Evolutionary conservation across 78 protist genomes (phyloP).

Genomic region (Ministeria vibrans): DNA sequence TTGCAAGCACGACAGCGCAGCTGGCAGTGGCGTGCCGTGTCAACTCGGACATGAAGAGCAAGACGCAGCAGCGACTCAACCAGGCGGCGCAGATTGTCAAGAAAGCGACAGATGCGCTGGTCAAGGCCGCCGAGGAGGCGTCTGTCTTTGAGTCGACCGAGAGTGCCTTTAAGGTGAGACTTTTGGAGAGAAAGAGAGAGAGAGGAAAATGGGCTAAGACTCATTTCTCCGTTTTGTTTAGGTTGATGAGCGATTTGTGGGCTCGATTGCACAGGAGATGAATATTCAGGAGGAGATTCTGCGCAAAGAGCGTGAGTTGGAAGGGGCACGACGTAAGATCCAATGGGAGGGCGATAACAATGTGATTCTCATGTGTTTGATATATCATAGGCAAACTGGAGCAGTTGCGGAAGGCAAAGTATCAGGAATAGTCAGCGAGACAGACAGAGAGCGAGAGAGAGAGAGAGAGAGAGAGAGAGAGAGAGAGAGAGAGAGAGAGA

Average conservation of each 20-base stretch:
- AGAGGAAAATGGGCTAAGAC: neutral
- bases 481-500: conserved; percentile 13
- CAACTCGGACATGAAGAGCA: conserved; percentile 2
- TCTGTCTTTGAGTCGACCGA: neutral
- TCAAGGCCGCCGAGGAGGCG: conserved; percentile 17
- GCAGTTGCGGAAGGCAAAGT: neutral
- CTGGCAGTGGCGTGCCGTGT: conserved; percentile 41
- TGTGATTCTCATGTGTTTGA: neutral
- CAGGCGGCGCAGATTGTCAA: conserved; percentile 20
- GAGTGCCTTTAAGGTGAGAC: neutral
- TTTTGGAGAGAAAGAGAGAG: neutral
- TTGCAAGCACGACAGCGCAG: conserved; percentile 63
- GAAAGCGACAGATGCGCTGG: conserved; percentile 23
- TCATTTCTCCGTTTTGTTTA: no score
- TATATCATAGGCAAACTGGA: neutral
- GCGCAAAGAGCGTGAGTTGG: conserved; percentile 27
- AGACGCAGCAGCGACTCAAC: conserved; percentile 7
- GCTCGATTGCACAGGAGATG: conserved; percentile 28
- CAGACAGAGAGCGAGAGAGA: conserved; percentile 4
- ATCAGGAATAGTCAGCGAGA: neutral
- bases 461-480: neutral
- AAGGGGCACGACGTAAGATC: conserved; percentile 15
- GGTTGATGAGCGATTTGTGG: conserved; percentile 10
- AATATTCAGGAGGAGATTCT: conserved; percentile 13
- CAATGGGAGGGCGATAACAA: conserved; percentile 6